phyloP scores from a whole-genome alignment of 495 filamentous ascomycete species.

The Neurospora pannonica region DNA sequence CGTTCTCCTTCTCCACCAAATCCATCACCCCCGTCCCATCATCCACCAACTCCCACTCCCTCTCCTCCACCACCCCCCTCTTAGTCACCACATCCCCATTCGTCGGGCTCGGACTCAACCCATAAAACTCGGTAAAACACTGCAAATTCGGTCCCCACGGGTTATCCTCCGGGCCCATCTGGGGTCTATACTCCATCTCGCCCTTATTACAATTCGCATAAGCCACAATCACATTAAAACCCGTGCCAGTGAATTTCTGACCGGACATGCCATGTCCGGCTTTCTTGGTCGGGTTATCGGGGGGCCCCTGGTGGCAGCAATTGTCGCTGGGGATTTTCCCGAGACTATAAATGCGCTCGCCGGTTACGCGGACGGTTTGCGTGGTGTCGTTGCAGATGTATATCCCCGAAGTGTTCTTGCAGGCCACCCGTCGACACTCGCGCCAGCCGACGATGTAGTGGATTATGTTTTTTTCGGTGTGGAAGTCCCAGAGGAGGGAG shows the following conservation, averaged over 20 bases:
- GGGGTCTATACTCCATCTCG: not conserved
- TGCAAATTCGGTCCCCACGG: conserved; percentile 8
- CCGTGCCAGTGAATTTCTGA: conserved; percentile 1
- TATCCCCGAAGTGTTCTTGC: conserved; percentile 2
- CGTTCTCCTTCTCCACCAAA: not conserved
- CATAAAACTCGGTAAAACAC: not conserved
- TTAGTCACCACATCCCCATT: not conserved
- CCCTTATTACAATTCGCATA: conserved; percentile 10
- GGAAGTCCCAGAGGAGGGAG: not conserved
- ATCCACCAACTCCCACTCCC: not conserved
- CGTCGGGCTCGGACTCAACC: not conserved
- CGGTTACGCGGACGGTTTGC: not conserved
- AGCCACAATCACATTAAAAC: not conserved
- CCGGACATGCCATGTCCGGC: not conserved
- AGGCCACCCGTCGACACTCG: not conserved
- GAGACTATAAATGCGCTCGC: not conserved
- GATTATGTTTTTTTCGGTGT: not conserved
- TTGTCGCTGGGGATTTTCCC: not conserved
- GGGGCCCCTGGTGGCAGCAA: conserved; percentile 1
- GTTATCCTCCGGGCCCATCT: conserved; percentile 1
- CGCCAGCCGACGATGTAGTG: conserved; percentile 1
- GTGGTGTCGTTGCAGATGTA: conserved; percentile 15
- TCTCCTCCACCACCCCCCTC: not conserved
- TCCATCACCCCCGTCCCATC: not conserved
- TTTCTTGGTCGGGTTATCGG: fast-evolving